phyloP scores from a whole-genome alignment of 2,329 filamentous ascomycete genomes.

The Myriangium duriaei region DNA sequence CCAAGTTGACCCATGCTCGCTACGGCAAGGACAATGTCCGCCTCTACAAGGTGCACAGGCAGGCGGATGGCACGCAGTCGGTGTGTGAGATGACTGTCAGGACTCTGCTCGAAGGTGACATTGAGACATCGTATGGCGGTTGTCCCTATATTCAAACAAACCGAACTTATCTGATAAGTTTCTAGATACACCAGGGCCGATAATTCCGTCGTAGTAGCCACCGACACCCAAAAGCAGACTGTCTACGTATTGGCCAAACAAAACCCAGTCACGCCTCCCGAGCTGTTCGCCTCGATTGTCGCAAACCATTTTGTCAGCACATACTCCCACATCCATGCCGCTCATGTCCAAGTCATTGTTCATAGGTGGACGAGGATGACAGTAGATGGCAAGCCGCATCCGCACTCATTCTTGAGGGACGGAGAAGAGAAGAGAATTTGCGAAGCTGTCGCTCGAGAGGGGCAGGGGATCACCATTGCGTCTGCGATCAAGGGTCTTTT shows the following conservation, averaged over 20 bases:
- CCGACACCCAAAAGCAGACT: constrained; percentile 95
- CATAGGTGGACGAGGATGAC: constrained; percentile 88
- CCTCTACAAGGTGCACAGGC: constrained; percentile 83
- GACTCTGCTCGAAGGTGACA: constrained; percentile 83
- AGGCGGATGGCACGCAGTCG: constrained; percentile 64
- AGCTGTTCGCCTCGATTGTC: constrained; percentile 77
- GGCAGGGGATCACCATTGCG: constrained; percentile 58
- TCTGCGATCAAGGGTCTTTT: constrained; percentile 71
- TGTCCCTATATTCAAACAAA: constrained; percentile 5
- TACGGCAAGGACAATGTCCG: constrained; percentile 98
- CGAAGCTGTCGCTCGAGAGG: constrained; percentile 54
- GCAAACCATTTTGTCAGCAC: constrained; percentile 78
- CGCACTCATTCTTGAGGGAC: constrained; percentile 88
- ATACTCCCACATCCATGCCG: constrained; percentile 77
- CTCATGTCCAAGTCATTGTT: constrained; percentile 68
- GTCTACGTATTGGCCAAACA: constrained; percentile 85
- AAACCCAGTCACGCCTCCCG: constrained; percentile 80
- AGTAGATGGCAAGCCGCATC: constrained; percentile 78
- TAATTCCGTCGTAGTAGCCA: constrained; percentile 90
- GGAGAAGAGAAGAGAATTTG: constrained; percentile 77
- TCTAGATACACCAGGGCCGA: constrained; percentile 79
- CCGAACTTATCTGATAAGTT: background rate
- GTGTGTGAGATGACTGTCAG: constrained; percentile 93
- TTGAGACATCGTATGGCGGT: constrained; percentile 67
- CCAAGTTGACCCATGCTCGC: constrained; percentile 46